Evolutionary conservation across 2,329 filamentous ascomycete species (phyloP).

Genomic region (Clonostachys solani): DNA sequence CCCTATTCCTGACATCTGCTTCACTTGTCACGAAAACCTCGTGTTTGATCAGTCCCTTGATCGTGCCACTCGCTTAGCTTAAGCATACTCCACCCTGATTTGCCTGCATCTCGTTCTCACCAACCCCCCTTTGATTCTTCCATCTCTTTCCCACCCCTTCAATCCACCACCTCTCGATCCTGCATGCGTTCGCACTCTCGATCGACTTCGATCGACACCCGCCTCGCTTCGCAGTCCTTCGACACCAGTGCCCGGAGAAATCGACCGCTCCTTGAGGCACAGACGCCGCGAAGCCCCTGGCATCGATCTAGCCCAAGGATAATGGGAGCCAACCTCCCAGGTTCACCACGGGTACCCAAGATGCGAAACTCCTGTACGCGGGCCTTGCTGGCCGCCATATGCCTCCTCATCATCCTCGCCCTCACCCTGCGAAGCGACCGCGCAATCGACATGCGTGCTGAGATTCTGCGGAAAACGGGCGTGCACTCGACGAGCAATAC

Average conservation of each 20-base stretch:
- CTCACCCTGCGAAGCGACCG: slow-evolving; percentile 32
- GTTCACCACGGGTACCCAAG: slow-evolving; percentile 33
- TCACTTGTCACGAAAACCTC: neutral
- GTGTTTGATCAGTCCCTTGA: neutral
- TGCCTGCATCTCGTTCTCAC: neutral
- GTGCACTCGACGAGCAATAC: slow-evolving; percentile 15
- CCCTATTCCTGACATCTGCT: neutral
- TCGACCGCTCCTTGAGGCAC: no score
- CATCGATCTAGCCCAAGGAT: slow-evolving; percentile 2
- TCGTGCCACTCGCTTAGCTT: neutral
- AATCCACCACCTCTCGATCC: neutral
- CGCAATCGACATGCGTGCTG: slow-evolving; percentile 30
- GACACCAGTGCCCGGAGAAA: no score
- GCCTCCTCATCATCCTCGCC: slow-evolving; percentile 34
- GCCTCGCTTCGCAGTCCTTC: no score
- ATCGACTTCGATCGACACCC: no score
- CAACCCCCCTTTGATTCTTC: neutral
- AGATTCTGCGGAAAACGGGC: slow-evolving; percentile 29
- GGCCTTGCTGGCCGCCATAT: slow-evolving; percentile 36
- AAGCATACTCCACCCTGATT: no score
- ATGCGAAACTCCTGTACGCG: slow-evolving; percentile 44
- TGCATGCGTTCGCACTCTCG: no score
- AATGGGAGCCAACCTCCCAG: slow-evolving; percentile 32
- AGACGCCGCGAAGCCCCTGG: neutral
- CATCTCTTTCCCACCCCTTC: neutral